Evolutionary conservation across 371 early-diverging fungal genomes (phyloP).

Genomic region (Nematocida sp.): DNA sequence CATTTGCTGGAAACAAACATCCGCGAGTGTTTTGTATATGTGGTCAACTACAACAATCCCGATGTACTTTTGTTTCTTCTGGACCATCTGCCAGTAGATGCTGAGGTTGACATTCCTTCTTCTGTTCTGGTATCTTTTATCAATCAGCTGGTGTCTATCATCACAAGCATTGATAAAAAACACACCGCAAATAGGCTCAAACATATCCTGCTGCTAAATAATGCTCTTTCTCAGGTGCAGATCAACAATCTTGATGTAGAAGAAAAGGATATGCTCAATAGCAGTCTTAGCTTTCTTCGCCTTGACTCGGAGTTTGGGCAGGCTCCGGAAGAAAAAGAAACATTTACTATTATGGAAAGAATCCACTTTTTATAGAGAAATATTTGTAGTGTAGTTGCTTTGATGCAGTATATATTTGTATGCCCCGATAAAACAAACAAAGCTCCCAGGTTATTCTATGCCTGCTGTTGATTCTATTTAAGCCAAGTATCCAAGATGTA

Average conservation of each 20-base stretch:
- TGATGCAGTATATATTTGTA: too few species aligned
- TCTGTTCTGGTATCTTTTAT: slow-evolving; percentile 23
- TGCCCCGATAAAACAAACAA: too few species aligned
- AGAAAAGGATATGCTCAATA: slow-evolving; percentile 3
- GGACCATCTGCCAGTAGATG: slow-evolving; percentile 39
- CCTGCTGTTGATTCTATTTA: too few species aligned
- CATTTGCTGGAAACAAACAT: slow-evolving; percentile 46
- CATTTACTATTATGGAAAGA: background rate
- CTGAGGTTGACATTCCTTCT: slow-evolving; percentile 28
- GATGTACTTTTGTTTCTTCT: slow-evolving; percentile 44
- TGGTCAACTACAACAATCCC: slow-evolving; percentile 14
- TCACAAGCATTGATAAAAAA: background rate
- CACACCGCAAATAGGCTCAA: background rate
- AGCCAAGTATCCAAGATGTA: too few species aligned
- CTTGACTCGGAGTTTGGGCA: background rate
- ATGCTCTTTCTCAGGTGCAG: slow-evolving; percentile 38
- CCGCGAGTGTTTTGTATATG: slow-evolving; percentile 36
- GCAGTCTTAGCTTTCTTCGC: background rate
- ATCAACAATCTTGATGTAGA: background rate
- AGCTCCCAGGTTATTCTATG: too few species aligned
- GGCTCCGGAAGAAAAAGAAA: slow-evolving; percentile 12
- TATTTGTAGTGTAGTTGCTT: too few species aligned
- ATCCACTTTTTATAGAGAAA: too few species aligned
- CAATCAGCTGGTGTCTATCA: slow-evolving; percentile 12
- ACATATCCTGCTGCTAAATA: slow-evolving; percentile 20